A percentile compares a stretch with the other conserved stretches of the same genome.
Evolutionary conservation across 1,284 basidiomycete genomes (phyloP).

Genomic region (Neolentinus lepideus): DNA sequence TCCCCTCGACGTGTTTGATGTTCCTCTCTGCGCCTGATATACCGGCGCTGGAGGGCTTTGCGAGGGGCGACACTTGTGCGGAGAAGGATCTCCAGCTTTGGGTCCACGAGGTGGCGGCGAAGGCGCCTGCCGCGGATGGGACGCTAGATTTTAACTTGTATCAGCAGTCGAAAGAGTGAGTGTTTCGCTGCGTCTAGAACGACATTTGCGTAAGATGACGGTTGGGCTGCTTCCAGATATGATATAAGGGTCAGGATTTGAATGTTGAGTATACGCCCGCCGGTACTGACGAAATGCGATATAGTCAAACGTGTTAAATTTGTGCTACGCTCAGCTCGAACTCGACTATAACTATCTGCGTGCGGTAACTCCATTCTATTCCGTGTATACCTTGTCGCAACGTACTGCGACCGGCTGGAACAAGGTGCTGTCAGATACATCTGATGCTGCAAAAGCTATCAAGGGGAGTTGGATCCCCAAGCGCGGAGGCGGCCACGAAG

Average conservation of each 20-base stretch:
- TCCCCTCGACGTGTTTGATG: slow-evolving; percentile 49
- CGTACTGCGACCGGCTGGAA: slow-evolving; percentile 18
- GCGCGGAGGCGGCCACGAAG: slow-evolving; percentile 19
- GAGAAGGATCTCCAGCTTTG: slow-evolving; percentile 31
- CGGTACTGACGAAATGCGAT: slow-evolving; percentile 2
- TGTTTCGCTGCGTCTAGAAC: neutral
- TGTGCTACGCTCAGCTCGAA: slow-evolving; percentile 44
- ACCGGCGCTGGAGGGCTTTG: slow-evolving; percentile 37
- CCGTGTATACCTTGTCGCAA: slow-evolving; percentile 32
- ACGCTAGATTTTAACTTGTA: slow-evolving; percentile 37
- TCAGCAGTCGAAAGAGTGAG: slow-evolving; percentile 31
- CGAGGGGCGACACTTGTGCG: slow-evolving; percentile 36
- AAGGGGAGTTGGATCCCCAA: slow-evolving; percentile 27
- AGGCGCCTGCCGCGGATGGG: slow-evolving; percentile 27
- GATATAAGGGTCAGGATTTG: slow-evolving; percentile 28
- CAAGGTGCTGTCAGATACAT: slow-evolving; percentile 26
- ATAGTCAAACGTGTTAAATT: slow-evolving; percentile 35
- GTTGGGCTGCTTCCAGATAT: slow-evolving; percentile 18
- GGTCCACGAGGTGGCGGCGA: slow-evolving; percentile 33
- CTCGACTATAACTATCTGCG: slow-evolving; percentile 37
- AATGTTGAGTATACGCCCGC: neutral
- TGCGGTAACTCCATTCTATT: slow-evolving; percentile 38
- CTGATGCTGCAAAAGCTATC: slow-evolving; percentile 27
- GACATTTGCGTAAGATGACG: neutral
- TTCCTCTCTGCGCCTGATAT: slow-evolving; percentile 36